Evolutionary conservation across 1,284 basidiomycete species (phyloP), one percentile per base, ranked within the genome.

Genomic region (Neonothopanus nambi): DNA sequence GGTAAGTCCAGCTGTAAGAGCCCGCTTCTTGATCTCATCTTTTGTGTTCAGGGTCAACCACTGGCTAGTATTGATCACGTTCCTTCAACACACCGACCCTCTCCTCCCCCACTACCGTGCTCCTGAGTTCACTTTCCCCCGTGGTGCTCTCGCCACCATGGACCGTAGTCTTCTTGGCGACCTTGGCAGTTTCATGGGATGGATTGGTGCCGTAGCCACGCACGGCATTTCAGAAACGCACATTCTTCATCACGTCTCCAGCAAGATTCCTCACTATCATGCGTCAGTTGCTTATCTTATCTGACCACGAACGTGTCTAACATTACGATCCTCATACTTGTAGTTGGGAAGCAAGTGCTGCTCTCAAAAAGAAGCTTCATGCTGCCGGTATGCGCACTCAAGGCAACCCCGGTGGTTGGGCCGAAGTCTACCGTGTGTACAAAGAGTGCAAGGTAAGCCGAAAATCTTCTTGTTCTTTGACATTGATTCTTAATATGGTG

Each of bases 1-100:
- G 87, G 84, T 91, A 58, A 51, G 77, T 60, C 8, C 33, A 7
- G 28, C 24, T 21, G 20, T 20, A n/a, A 12, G 3, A 42, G 12
- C 26, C 37, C 45, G 15, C 50, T 44, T 6, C 44, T 46, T 41
- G 42, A 51, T 52, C 20, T 5, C 36, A 20, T 49, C 41, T 8
- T 33, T 42, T 43, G 7, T n/a, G n/a, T n/a, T n/a, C 44, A 82
- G 78, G 82, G 77, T 89, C 43, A 91, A 91, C 76, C 89, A 92
- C 79, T 95, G 93, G 92, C 80, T 96, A 51, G 91, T 96, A 56
- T 68, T 92, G 61, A 94, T 95, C 75, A 95, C 93, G 26, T 95
- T 92, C 87, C 81, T 98, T 57, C 97, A 98, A 75, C 97, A 98
- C 80, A 98, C 96, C 64, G 96, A 98, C 75, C 93, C 95, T 18